phyloP scores from a whole-genome alignment of 345 rosid genomes.

The Eucalyptus fibrosa region DNA sequence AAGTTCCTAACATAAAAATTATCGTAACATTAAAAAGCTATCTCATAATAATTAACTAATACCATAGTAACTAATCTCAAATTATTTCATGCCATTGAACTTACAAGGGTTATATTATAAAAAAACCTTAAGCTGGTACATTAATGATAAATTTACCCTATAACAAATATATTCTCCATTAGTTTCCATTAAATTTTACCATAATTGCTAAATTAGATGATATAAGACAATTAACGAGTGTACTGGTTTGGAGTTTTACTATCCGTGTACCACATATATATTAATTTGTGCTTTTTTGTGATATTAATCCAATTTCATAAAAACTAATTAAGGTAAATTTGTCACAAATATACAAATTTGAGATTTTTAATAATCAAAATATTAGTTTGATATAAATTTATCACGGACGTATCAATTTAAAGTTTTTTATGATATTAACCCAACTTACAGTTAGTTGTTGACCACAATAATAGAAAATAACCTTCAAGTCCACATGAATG shows the following conservation, averaged over 20 bases:
- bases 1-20: background rate
- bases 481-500: background rate
- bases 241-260: fast-evolving
- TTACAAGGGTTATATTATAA: background rate
- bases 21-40: background rate
- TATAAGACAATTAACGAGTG: fast-evolving
- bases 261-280: too few relatives aligned
- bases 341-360: fast-evolving
- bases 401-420: fast-evolving
- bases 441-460: background rate
- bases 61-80: background rate
- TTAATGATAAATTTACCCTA: fast-evolving
- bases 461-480: background rate
- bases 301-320: too few relatives aligned
- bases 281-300: fast-evolving
- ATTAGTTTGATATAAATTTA: too few relatives aligned
- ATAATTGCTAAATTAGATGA: fast-evolving
- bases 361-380: fast-evolving
- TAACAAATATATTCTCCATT: fast-evolving
- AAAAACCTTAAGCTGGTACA: fast-evolving
- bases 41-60: background rate
- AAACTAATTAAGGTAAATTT: too few relatives aligned
- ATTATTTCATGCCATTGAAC: background rate
- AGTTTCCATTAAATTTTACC: fast-evolving
- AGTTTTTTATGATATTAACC: too few relatives aligned